phyloP scores from a whole-genome alignment of 306 rosid species.

The Malus orientalis region DNA sequence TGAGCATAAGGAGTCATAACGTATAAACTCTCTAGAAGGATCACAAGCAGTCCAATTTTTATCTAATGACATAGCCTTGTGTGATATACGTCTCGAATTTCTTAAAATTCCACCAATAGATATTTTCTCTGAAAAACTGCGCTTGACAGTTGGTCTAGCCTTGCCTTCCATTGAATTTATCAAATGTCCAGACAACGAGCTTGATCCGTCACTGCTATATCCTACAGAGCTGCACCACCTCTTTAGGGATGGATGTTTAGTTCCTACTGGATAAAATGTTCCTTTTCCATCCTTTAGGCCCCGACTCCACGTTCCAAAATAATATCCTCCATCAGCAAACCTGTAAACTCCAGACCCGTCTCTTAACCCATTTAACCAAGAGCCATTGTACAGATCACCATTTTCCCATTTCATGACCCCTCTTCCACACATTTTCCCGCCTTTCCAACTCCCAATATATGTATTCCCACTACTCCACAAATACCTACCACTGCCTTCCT shows the following conservation, averaged over 20 bases:
- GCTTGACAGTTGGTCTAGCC: constrained; percentile 35
- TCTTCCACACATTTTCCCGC: constrained; percentile 72
- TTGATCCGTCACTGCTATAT: constrained; percentile 15
- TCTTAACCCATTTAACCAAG: constrained; percentile 68
- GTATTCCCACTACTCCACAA: constrained; percentile 63
- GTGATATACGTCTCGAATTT: constrained; percentile 41
- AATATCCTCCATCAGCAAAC: constrained; percentile 70
- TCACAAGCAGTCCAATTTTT: constrained; percentile 19
- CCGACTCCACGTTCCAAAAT: constrained; percentile 79
- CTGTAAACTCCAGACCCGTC: constrained; percentile 79
- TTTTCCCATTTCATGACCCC: constrained; percentile 89
- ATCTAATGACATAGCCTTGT: constrained; percentile 33
- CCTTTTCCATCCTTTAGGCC: constrained; percentile 95
- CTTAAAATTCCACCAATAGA: constrained; percentile 32
- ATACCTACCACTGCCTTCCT: constrained; percentile 74
- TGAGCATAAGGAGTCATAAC: constrained; percentile 22
- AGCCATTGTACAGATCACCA: constrained; percentile 71
- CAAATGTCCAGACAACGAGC: constrained; percentile 9
- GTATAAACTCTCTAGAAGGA: constrained; percentile 28
- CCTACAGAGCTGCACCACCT: constrained; percentile 44
- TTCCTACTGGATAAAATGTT: constrained; percentile 71
- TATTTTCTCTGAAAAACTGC: constrained; percentile 50
- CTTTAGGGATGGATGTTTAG: constrained; percentile 54
- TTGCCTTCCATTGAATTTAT: constrained; percentile 23
- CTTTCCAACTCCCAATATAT: constrained; percentile 76